These are phyloP conservation scores for Ruellia speciosa DNA, from an alignment of 305 asterid genomes.

Conservation along the genomic window DNA sequence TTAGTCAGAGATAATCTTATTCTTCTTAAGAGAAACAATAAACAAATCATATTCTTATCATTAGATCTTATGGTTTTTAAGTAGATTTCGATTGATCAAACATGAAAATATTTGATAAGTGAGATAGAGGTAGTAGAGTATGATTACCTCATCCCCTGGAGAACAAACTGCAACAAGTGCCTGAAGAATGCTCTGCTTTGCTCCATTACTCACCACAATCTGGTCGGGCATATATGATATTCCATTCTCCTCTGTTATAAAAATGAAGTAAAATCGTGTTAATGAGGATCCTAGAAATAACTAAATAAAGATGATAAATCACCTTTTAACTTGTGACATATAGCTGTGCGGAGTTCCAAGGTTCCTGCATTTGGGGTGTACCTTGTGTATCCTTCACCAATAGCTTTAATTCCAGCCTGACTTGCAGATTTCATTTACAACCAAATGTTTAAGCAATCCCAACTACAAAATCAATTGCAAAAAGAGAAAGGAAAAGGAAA, in stretches of 20 bases:
- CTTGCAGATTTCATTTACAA: neutral
- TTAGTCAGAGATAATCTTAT: too few species aligned
- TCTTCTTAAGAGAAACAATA: too few species aligned
- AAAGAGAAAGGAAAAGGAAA: neutral
- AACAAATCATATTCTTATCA: too few species aligned
- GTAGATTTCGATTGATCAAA: too few species aligned
- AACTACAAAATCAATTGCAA: neutral
- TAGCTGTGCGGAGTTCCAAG: slow-evolving; percentile 73
- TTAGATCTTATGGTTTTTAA: too few species aligned
- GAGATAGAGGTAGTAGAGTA: neutral
- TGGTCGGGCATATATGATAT: slow-evolving; percentile 72
- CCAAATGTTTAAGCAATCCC: neutral
- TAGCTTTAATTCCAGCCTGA: slow-evolving; percentile 67
- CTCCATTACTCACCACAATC: slow-evolving; percentile 83
- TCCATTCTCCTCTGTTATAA: slow-evolving; percentile 71
- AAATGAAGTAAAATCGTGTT: slow-evolving; percentile 8
- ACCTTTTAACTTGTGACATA: slow-evolving; percentile 87
- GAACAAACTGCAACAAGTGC: slow-evolving; percentile 54
- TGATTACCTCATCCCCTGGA: slow-evolving; percentile 53
- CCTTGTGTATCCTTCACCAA: slow-evolving; percentile 55
- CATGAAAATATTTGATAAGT: neutral
- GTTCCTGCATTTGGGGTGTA: slow-evolving; percentile 88
- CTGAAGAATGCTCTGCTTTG: slow-evolving; percentile 52
- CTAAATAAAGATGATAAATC: neutral
- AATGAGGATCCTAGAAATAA: slow-evolving; percentile 2